Conservation (phyloP, 441 rosid genomes). For the Pelargonium citronellum region DNA sequence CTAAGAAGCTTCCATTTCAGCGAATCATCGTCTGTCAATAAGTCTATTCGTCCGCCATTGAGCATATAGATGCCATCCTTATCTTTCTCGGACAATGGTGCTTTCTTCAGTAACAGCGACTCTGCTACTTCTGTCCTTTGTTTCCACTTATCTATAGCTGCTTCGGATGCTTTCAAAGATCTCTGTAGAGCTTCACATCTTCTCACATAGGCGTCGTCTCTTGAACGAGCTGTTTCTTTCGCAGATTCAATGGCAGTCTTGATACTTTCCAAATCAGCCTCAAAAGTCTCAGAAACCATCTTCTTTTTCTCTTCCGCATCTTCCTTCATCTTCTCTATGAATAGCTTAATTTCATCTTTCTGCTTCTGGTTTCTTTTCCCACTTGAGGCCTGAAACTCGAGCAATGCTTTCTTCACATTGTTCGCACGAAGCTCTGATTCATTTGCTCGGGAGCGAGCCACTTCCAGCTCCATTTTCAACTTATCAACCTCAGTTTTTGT, state of each 20-base stretch:
- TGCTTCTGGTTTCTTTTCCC: constrained; percentile 25
- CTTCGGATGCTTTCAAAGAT: constrained; percentile 38
- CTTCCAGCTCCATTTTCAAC: constrained; percentile 37
- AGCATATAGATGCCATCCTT: constrained; percentile 28
- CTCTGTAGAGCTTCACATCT: constrained; percentile 41
- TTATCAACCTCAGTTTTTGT: constrained; percentile 29
- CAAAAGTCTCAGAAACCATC: constrained; percentile 32
- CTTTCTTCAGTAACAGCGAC: constrained; percentile 28
- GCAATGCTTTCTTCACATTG: constrained; percentile 36
- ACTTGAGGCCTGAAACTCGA: constrained; percentile 38
- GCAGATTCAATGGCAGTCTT: constrained; percentile 38
- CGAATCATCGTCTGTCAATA: constrained; percentile 42
- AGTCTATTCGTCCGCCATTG: constrained; percentile 47
- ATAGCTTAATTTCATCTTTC: constrained; percentile 28
- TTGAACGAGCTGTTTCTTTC: constrained; percentile 29
- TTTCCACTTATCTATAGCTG: constrained; percentile 35
- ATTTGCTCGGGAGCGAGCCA: constrained; percentile 27
- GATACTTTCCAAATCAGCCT: constrained; percentile 37
- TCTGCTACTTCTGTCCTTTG: constrained; percentile 42
- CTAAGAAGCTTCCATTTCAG: constrained; percentile 46
- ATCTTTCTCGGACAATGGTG: constrained; percentile 19
- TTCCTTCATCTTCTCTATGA: constrained; percentile 40
- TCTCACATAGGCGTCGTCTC: constrained; percentile 33
- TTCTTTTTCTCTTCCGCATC: constrained; percentile 31
- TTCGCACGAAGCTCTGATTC: constrained; percentile 34